phyloP scores from a whole-genome alignment of 2,329 filamentous ascomycete genomes.

The Botrytis fragariae region DNA sequence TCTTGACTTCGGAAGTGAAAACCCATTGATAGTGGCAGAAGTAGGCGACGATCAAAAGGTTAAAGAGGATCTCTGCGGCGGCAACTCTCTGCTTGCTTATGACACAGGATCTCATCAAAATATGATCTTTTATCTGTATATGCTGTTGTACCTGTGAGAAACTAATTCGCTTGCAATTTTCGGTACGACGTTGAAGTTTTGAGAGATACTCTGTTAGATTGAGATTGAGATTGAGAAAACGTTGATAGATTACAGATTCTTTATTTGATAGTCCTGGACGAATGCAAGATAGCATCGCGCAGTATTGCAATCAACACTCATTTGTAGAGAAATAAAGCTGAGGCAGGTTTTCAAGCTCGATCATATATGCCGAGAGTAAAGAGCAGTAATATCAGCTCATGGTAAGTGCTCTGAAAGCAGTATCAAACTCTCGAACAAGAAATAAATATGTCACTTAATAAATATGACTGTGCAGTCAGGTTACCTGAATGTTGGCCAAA shows the following conservation, averaged over 20 bases:
- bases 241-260: background rate
- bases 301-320: background rate
- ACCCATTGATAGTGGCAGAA: background rate
- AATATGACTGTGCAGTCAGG: background rate
- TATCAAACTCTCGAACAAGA: no score
- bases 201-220: fast-evolving
- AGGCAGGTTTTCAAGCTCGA: background rate
- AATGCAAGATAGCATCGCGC: background rate
- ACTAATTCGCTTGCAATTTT: background rate
- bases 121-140: background rate
- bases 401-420: background rate
- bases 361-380: background rate
- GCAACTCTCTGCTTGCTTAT: no score
- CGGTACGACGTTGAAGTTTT: background rate
- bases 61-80: no score
- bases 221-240: background rate
- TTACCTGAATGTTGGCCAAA: background rate
- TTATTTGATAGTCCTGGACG: background rate
- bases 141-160: background rate
- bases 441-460: background rate
- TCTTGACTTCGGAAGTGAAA: background rate
- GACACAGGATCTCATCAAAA: background rate
- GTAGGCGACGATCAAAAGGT: no score
- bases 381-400: background rate
- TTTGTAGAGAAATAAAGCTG: background rate